Evolutionary conservation across 2,329 filamentous ascomycete genomes (phyloP).

Genomic region (Chaetoscypha palmicola): DNA sequence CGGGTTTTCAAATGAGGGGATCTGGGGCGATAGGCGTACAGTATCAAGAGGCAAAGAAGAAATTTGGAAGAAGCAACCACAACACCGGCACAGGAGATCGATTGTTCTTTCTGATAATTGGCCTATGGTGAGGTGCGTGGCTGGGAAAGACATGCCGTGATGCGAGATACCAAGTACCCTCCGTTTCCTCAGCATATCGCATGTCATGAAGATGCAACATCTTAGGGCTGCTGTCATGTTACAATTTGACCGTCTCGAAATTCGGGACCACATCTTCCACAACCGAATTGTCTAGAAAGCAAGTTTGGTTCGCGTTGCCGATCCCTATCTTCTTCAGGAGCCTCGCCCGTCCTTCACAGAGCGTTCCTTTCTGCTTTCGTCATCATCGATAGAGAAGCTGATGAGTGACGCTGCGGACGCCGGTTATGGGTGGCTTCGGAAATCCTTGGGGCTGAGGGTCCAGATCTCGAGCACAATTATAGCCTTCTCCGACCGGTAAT

Average conservation of each 20-base stretch:
- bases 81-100: no score
- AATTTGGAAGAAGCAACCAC: background rate
- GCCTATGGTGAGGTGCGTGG: no score
- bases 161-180: no score
- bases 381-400: background rate
- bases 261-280: background rate
- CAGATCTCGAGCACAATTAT: background rate
- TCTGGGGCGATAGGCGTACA: background rate
- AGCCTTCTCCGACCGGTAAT: background rate
- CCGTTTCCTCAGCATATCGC: no score
- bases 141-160: no score
- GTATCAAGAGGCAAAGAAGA: no score
- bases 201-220: no score
- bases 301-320: conserved; percentile 1
- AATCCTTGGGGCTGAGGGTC: background rate
- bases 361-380: background rate
- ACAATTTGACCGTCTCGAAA: background rate
- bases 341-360: background rate
- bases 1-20: background rate
- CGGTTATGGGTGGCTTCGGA: background rate
- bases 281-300: background rate
- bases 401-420: background rate
- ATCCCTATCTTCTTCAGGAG: background rate
- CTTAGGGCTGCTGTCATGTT: background rate
- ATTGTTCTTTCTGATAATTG: no score